Evolutionary conservation across 352 stramenopile genomes (phyloP).

Genomic region (Ophiocytium majus): DNA sequence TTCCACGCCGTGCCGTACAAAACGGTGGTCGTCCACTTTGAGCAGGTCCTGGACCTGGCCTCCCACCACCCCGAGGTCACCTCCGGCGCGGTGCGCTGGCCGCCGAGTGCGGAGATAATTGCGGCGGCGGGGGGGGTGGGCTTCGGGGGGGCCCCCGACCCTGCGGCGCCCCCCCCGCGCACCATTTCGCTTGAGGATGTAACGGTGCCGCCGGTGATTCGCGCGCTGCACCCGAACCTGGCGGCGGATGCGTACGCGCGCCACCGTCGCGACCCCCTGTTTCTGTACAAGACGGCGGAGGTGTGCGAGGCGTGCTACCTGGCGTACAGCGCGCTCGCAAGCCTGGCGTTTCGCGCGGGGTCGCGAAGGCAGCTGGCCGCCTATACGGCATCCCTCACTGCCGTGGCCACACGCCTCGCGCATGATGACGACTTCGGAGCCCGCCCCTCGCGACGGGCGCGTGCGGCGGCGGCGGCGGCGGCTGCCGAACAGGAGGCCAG

Average conservation of each 20-base stretch:
- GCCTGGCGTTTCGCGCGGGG: conserved; percentile 37
- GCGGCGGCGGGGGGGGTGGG: conserved; percentile 81
- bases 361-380: conserved; percentile 30
- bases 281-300: conserved; percentile 82
- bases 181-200: conserved; percentile 68
- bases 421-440: conserved; percentile 25
- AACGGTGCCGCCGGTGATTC: conserved; percentile 83
- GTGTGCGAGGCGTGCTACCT: conserved; percentile 89
- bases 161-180: conserved; percentile 75
- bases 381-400: conserved; percentile 37
- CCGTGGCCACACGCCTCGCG: conserved; percentile 21
- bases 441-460: too few relatives aligned
- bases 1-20: conserved; percentile 85
- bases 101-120: conserved; percentile 77
- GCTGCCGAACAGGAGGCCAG: background rate
- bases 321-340: conserved; percentile 77
- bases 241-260: conserved; percentile 73
- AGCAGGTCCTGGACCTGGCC: conserved; percentile 64
- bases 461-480: too few relatives aligned
- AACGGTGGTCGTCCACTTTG: conserved; percentile 86
- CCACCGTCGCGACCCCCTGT: conserved; percentile 84
- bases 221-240: conserved; percentile 80
- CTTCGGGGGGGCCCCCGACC: conserved; percentile 69
- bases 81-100: conserved; percentile 73
- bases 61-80: conserved; percentile 55